Evolutionary conservation across 352 stramenopile species (phyloP).

Genomic region (Globisporangium paroecandrum): DNA sequence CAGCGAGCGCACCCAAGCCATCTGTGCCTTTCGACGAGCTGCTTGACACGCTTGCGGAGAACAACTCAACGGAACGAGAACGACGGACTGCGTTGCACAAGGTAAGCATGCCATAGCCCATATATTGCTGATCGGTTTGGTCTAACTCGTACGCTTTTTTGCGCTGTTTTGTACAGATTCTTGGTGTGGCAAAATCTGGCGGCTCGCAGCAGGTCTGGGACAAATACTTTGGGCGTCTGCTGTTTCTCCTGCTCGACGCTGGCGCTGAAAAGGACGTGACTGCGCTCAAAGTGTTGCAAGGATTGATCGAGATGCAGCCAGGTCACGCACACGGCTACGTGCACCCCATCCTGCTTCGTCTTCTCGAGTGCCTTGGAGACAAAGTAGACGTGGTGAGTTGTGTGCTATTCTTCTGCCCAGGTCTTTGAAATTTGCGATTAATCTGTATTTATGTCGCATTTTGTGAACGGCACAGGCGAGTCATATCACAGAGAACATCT

Average conservation of each 20-base stretch:
- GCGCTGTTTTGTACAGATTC: constrained; percentile 23
- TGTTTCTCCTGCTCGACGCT: constrained; percentile 43
- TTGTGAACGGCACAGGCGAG: constrained; percentile 24
- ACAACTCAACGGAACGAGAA: constrained; percentile 42
- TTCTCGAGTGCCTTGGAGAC: constrained; percentile 44
- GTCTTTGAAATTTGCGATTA: background rate
- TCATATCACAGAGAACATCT: constrained; percentile 52
- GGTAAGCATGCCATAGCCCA: constrained; percentile 23
- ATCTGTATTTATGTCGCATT: background rate
- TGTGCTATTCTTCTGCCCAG: background rate
- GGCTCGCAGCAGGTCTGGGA: constrained; percentile 33
- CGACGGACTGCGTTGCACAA: constrained; percentile 42
- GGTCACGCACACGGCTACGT: constrained; percentile 47
- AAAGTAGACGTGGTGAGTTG: constrained; percentile 41
- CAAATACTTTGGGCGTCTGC: constrained; percentile 35
- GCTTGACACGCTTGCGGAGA: constrained; percentile 37
- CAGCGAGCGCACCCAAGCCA: constrained; percentile 16
- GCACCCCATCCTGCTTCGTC: constrained; percentile 51
- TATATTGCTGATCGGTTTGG: background rate
- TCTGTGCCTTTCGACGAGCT: constrained; percentile 36
- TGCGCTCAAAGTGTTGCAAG: constrained; percentile 52
- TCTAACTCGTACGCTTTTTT: background rate
- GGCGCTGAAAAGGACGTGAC: constrained; percentile 42
- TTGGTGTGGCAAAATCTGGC: constrained; percentile 25
- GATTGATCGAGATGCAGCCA: constrained; percentile 38